Conservation (phyloP, 148 eudicot genomes). For the Oxyria digyna region DNA sequence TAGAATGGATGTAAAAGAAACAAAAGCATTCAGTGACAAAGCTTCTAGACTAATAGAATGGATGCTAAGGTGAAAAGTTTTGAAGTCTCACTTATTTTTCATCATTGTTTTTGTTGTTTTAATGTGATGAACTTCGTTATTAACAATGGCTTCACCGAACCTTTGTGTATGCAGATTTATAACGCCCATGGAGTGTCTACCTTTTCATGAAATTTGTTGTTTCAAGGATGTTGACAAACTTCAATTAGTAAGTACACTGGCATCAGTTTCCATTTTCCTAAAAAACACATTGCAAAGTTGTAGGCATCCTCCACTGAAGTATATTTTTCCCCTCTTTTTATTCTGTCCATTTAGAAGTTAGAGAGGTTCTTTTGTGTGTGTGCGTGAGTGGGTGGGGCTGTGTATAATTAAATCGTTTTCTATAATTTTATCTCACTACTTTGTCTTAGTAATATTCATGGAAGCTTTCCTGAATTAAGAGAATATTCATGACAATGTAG, state of each 20-base stretch:
- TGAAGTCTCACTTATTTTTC: neutral
- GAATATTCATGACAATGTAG: neutral
- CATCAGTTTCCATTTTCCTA: neutral
- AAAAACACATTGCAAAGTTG: neutral
- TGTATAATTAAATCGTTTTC: neutral
- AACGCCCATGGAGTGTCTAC: too few relatives aligned
- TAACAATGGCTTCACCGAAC: slow-evolving; percentile 1
- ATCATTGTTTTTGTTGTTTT: neutral
- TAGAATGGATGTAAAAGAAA: slow-evolving; percentile 18
- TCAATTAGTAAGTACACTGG: too few relatives aligned
- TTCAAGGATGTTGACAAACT: too few relatives aligned
- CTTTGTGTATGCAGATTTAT: slow-evolving; percentile 42
- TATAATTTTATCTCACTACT: neutral
- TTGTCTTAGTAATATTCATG: neutral
- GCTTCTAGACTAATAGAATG: slow-evolving; percentile 38
- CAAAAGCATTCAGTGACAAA: slow-evolving; percentile 26
- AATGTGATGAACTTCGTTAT: neutral
- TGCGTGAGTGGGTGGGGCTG: neutral
- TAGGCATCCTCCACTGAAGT: neutral
- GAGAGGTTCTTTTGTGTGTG: neutral
- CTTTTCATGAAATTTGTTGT: too few relatives aligned
- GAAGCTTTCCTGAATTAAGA: neutral
- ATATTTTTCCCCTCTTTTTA: neutral
- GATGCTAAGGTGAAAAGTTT: slow-evolving; percentile 44
- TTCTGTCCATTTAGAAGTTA: neutral